Evolutionary conservation across 371 early-diverging fungal species (phyloP).

Genomic region (Rhizopus arrhizus): DNA sequence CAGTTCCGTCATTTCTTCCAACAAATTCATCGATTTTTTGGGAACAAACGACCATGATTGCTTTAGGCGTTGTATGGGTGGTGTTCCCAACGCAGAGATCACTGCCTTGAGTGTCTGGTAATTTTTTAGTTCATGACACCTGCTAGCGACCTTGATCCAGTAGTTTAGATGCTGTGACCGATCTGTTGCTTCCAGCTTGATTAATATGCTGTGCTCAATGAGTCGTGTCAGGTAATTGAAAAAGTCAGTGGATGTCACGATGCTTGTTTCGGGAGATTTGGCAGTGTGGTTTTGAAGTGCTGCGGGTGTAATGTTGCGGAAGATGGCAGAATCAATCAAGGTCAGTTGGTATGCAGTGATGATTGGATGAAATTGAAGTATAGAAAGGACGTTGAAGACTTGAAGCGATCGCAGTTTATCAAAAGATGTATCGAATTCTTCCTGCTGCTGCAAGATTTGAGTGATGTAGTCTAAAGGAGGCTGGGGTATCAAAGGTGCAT

Average conservation of each 20-base stretch:
- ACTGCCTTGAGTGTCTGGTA: constrained; percentile 78
- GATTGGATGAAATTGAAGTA: constrained; percentile 68
- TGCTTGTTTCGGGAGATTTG: constrained; percentile 62
- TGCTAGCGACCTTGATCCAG: constrained; percentile 75
- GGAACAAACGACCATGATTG: constrained; percentile 76
- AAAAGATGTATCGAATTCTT: constrained; percentile 41
- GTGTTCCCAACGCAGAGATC: constrained; percentile 70
- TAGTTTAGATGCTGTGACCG: constrained; percentile 66
- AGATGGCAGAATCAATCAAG: constrained; percentile 71
- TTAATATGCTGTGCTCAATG: constrained; percentile 72
- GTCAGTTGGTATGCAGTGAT: constrained; percentile 76
- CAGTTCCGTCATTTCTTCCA: constrained; percentile 58
- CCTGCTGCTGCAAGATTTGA: not conserved
- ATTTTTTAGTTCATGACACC: constrained; percentile 65
- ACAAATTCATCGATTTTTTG: constrained; percentile 58
- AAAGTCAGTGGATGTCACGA: constrained; percentile 75
- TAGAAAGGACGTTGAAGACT: constrained; percentile 56
- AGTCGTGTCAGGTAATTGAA: constrained; percentile 81
- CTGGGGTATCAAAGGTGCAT: constrained; percentile 41
- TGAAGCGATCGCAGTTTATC: constrained; percentile 49
- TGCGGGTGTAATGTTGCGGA: constrained; percentile 62
- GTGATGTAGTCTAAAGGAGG: constrained; percentile 29
- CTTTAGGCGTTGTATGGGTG: constrained; percentile 74
- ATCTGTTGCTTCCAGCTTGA: constrained; percentile 60
- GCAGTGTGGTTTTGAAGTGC: constrained; percentile 70